Evolutionary conservation across 192 early-diverging fungal species (phyloP), one percentile per base, ranked within the genome.

Genomic region (Coemansia sp.): DNA sequence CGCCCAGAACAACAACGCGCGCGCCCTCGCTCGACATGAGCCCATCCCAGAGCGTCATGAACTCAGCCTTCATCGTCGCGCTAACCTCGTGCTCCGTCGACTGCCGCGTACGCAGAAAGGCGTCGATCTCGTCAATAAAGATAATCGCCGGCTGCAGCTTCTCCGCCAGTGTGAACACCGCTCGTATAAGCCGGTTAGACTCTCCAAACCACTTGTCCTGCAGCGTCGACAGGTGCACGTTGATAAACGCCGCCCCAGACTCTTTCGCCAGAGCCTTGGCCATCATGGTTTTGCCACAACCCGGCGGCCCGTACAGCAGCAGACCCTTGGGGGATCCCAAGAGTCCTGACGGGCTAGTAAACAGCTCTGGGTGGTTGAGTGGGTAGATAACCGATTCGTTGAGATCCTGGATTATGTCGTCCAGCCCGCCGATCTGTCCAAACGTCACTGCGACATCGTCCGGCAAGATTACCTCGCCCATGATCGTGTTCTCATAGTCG

Each of bases 71-170:
- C 97, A 99, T 99, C 88, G 98, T 98, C 43, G 89, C 87, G 47
- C 95, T 98, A 43, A 94, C 95, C 82, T 99, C 98, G 71, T 99
- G 96, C 79, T 99, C 98, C 46, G 87, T 90, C 52, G 87, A 92
- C 72, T 87, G 76, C 46, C 96, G 88, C 53, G 98, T 96, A 27
- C 96, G 87, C 70, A 99, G 76, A 78, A 99, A 98, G 13, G 94
- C 94, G 77, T 99, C 98, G 62, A 99, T 98, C 76, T 99, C 98
- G 84, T 99, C 98, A 79, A 99, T 99, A 76, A 99, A 99, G 24
- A 99, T 91, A 65, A 99, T 99, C 29, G 90, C 84, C 0, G 98
- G 98, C 74, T 97, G 90, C 43, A 99, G 87, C 83, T 99, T 99
- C 55, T 88, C 84, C 2, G 98, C 98, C 36, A 98, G 83, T 3